These are phyloP conservation scores for Bryum argenteum DNA, from an alignment of 225 moss, liverwort and hornwort species.

Conservation along the genomic window DNA sequence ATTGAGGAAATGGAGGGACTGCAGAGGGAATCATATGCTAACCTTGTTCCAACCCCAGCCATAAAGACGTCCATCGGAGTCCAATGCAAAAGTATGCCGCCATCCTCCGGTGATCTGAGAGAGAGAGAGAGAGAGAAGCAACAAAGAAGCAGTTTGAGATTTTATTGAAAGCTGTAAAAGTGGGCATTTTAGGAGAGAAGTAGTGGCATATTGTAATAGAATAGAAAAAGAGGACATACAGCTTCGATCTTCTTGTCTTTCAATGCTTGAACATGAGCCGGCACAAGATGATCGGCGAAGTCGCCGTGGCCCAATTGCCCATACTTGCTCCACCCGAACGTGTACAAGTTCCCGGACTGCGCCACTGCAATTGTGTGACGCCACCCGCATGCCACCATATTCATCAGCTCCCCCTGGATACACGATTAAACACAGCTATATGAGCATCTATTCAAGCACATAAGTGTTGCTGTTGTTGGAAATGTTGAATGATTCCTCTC, in stretches of 20 bases:
- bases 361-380: conserved; percentile 56
- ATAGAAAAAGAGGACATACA: conserved; percentile 19
- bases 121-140: too few species aligned
- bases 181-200: too few species aligned
- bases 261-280: conserved; percentile 44
- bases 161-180: too few species aligned
- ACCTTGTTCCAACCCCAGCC: conserved; percentile 69
- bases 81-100: conserved; percentile 58
- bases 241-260: conserved; percentile 46
- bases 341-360: conserved; percentile 47
- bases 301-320: conserved; percentile 62
- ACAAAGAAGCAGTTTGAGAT: too few species aligned
- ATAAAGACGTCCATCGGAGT: conserved; percentile 42
- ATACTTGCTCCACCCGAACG: conserved; percentile 68
- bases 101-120: conserved; percentile 56
- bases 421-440: background rate
- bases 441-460: too few species aligned
- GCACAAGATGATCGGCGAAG: conserved; percentile 52
- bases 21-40: background rate
- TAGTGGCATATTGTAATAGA: too few species aligned
- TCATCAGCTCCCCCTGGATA: conserved; percentile 51
- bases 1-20: background rate
- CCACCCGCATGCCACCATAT: conserved; percentile 56
- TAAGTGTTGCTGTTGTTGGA: too few species aligned
- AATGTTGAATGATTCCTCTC: too few species aligned